Conservation (phyloP, 495 filamentous ascomycete species). For the Daldinia caldariorum region DNA sequence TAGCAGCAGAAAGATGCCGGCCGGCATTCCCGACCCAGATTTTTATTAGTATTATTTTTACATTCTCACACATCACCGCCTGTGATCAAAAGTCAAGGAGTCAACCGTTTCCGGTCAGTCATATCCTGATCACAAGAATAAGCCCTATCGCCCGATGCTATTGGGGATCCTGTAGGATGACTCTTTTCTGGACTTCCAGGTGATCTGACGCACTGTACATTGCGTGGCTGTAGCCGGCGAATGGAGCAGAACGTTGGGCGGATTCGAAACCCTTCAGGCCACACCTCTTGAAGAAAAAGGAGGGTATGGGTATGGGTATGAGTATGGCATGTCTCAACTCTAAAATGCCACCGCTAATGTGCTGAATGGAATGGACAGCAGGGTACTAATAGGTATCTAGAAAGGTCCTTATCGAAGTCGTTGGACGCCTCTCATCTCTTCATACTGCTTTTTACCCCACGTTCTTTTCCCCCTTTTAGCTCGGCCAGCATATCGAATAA, state of each 20-base stretch:
- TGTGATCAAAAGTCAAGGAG: conserved; percentile 22
- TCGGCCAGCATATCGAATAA: conserved; percentile 8
- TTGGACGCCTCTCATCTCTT: conserved; percentile 25
- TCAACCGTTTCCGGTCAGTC: conserved; percentile 3
- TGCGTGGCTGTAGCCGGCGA: conserved; percentile 22
- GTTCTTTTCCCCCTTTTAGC: conserved; percentile 15
- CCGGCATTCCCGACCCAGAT: conserved; percentile 14
- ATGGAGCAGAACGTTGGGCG: conserved; percentile 5
- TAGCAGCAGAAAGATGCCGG: conserved; percentile 5
- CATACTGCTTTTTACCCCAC: conserved; percentile 22
- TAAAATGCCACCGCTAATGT: not conserved
- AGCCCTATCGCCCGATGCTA: conserved; percentile 17
- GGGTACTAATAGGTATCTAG: no score
- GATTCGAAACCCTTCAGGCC: conserved; percentile 21
- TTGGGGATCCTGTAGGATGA: conserved; percentile 30
- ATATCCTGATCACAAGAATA: conserved; percentile 31
- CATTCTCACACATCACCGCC: conserved; percentile 3
- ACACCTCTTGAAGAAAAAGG: conserved; percentile 16
- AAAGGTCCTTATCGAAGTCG: not conserved
- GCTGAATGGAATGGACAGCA: not conserved
- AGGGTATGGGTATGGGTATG: not conserved
- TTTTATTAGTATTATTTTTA: conserved; percentile 8
- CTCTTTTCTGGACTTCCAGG: conserved; percentile 12
- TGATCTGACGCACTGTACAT: conserved; percentile 20
- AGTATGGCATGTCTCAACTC: not conserved